A percentile compares a stretch with the other conserved stretches of the same genome.
Evolutionary conservation across 306 rosid species (phyloP).

Genomic region (Malus asiatica): DNA sequence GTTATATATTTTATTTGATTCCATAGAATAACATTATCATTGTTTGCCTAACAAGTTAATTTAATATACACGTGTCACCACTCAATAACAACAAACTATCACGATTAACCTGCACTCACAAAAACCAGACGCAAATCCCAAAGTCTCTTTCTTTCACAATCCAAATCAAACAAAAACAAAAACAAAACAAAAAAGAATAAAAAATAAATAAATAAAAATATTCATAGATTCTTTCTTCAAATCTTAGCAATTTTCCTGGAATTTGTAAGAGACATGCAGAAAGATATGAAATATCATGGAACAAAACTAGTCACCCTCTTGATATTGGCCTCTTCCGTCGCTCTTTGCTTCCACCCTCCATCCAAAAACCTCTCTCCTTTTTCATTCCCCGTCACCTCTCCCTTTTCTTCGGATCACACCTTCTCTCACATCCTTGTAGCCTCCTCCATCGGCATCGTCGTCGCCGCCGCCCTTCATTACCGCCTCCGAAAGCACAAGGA

Average conservation of each 20-base stretch:
- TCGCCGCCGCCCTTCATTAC: constrained; percentile 55
- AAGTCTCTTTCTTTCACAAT: constrained; percentile 8
- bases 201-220: neutral
- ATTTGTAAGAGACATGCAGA: constrained; percentile 44
- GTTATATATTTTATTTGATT: no score
- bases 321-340: neutral
- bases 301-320: neutral
- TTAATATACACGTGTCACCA: neutral
- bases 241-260: constrained; percentile 1
- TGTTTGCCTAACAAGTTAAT: neutral
- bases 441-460: constrained; percentile 59
- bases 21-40: neutral
- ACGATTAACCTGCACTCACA: neutral
- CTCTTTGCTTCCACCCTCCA: neutral
- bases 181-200: neutral
- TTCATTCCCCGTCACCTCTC: neutral
- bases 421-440: constrained; percentile 53
- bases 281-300: constrained; percentile 28
- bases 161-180: neutral
- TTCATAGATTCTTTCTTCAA: neutral
- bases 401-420: constrained; percentile 29
- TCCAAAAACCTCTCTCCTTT: neutral
- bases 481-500: constrained; percentile 34
- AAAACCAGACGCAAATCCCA: constrained; percentile 4
- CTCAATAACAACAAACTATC: neutral